Evolutionary conservation across 2,329 filamentous ascomycete genomes (phyloP), one percentile per base, ranked within the genome.

Genomic region (Talaromyces amestolkiae): DNA sequence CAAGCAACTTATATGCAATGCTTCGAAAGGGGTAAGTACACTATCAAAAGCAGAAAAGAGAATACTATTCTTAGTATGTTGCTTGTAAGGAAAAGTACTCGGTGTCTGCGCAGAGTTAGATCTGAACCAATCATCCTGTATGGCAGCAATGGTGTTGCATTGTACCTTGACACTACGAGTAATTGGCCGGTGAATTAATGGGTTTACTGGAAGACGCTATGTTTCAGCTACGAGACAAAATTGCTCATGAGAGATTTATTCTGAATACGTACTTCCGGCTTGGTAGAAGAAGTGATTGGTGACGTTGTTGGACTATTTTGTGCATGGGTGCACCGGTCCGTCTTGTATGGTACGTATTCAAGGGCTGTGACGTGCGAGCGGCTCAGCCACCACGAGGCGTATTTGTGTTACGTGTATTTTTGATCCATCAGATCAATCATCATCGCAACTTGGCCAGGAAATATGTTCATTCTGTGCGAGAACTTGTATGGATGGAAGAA

Each of bases 231-330:
- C 22, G 3, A 51, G 47, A 51, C 24, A 51, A 22, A 53, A 33
- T n/a, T 53, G 27, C 49, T n/a, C 49, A 33, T 53, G 49, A 53
- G 49, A 53, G 49, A 53, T 53, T 53, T 31, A 11, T 41, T 37
- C 2, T 4, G 39, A 41, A 15, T 41, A 41, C 39, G 11, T 41
- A 41, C 13, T 41, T 31, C 27, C 4, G 27, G 15, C 39, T 17
- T 15, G 15, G 39, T 41, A 41, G 27, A 31, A 31, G 27, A 31
- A 33, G 13, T 51, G 47, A 31, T 51, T 51, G 47, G 47, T 51
- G 22, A 47, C 43, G n/a, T 47, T 22, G n/a, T 19, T 47, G 3
- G 7, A 22, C 43, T 11, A 13, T 3, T 22, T 47, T 22, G 22
- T 49, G 9, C 22, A 49, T 2, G 22, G 27, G 27, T 31, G 27